phyloP scores from a whole-genome alignment of 2,329 filamentous ascomycete genomes.

The Scleromitrula shiraiana region DNA sequence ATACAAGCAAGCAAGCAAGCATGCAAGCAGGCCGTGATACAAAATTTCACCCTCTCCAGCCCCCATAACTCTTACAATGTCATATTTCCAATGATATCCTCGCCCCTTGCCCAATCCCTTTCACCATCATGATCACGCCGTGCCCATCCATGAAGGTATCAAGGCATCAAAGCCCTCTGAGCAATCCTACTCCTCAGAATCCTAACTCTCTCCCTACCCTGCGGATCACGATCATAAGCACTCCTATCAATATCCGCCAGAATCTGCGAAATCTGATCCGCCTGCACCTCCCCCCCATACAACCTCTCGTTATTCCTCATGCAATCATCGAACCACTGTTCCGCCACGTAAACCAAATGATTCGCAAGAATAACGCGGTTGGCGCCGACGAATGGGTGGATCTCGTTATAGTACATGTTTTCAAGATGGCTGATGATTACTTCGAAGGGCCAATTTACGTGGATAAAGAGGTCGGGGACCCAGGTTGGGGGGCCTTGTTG shows the following conservation, averaged over 20 bases:
- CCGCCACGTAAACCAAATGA: slow-evolving; percentile 54
- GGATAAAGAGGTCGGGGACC: slow-evolving; percentile 54
- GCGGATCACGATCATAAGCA: slow-evolving; percentile 26
- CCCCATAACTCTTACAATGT: no score
- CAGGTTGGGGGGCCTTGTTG: slow-evolving; percentile 39
- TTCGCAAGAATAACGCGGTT: slow-evolving; percentile 49
- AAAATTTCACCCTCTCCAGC: no score
- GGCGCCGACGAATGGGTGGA: slow-evolving; percentile 53
- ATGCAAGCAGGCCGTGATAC: no score
- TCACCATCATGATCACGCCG: no score
- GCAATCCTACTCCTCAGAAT: slow-evolving; percentile 35
- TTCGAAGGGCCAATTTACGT: slow-evolving; percentile 54
- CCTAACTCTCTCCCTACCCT: slow-evolving; percentile 33
- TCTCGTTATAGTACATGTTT: slow-evolving; percentile 58
- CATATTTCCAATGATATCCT: no score
- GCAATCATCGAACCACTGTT: slow-evolving; percentile 52
- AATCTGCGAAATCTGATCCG: slow-evolving; percentile 18
- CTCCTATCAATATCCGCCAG: background rate
- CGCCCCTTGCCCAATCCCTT: no score
- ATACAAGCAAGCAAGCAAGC: no score
- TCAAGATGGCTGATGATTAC: slow-evolving; percentile 55
- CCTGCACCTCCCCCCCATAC: slow-evolving; percentile 54
- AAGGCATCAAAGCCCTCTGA: no score
- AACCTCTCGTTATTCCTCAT: slow-evolving; percentile 44
- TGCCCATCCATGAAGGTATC: no score